Conservation (phyloP, 2,329 filamentous ascomycete genomes). For the Colletotrichum cordylinicola region DNA sequence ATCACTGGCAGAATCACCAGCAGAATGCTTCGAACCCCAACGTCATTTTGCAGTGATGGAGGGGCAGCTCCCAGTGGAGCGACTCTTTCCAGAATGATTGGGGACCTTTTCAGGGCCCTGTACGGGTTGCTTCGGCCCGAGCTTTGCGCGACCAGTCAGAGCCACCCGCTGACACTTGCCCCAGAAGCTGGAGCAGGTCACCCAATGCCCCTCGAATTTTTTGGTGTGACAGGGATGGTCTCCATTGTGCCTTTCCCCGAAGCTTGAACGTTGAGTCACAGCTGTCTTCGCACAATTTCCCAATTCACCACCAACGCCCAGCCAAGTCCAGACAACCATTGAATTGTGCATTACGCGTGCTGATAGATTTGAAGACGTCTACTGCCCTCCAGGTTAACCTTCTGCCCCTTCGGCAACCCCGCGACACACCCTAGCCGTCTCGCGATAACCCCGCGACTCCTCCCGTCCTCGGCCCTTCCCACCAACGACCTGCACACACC, state of each 20-base stretch:
- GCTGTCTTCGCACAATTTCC: constrained; percentile 9
- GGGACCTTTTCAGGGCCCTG: not conserved
- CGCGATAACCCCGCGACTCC: constrained; percentile 1
- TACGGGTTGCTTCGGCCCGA: constrained; percentile 14
- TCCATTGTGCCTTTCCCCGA: not conserved
- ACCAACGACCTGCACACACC: not conserved
- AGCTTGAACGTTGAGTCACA: constrained; percentile 23
- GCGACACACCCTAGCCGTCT: not conserved
- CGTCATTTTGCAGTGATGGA: constrained; percentile 22
- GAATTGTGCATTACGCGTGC: not conserved
- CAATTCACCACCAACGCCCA: not conserved
- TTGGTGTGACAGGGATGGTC: constrained; percentile 16
- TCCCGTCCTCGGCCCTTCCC: not conserved
- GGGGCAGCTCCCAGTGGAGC: constrained; percentile 8
- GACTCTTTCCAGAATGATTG: not conserved
- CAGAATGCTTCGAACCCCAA: constrained; percentile 5
- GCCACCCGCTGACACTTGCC: not conserved
- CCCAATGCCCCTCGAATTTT: constrained; percentile 22
- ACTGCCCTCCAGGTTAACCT: not conserved
- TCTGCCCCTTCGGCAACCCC: not conserved
- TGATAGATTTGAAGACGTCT: not conserved
- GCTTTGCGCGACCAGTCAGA: not conserved
- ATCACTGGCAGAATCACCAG: constrained; percentile 14
- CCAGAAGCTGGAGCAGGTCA: not conserved
- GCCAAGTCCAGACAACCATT: not conserved